These are phyloP conservation scores for Mucor mucedo DNA, from an alignment of 371 early-diverging fungal genomes.

Conservation along the genomic window DNA sequence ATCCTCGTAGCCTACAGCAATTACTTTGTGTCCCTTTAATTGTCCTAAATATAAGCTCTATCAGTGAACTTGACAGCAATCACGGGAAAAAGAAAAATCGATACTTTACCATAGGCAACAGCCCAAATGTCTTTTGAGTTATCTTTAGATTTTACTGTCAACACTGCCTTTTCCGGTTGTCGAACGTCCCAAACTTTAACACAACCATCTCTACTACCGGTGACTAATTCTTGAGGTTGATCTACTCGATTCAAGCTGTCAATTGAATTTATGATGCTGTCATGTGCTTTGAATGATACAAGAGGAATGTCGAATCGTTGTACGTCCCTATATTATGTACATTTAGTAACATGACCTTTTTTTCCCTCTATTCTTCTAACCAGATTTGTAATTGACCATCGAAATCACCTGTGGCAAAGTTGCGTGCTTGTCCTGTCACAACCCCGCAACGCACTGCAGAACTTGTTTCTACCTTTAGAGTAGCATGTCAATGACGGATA, in stretches of 20 bases:
- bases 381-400: conserved; percentile 71
- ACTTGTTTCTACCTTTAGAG: conserved; percentile 50
- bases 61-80: not conserved
- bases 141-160: conserved; percentile 58
- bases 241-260: conserved; percentile 66
- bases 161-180: conserved; percentile 69
- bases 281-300: conserved; percentile 69
- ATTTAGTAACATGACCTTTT: not conserved
- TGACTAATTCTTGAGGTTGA: conserved; percentile 68
- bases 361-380: conserved; percentile 28
- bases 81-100: not conserved
- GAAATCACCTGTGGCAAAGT: conserved; percentile 80
- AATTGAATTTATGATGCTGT: conserved; percentile 76
- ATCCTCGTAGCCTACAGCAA: conserved; percentile 82
- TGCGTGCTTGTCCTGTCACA: conserved; percentile 55
- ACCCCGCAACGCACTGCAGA: conserved; percentile 71
- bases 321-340: conserved; percentile 61
- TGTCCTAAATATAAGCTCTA: conserved; percentile 1
- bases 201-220: conserved; percentile 75
- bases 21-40: conserved; percentile 21
- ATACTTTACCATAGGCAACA: conserved; percentile 70
- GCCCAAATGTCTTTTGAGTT: conserved; percentile 75
- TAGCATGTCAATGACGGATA: not conserved
- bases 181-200: conserved; percentile 86
- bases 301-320: conserved; percentile 68